Evolutionary conservation across 768 basidiomycete species (phyloP), one percentile per base, ranked within the genome.

Genomic region (Tricholoma sp.): DNA sequence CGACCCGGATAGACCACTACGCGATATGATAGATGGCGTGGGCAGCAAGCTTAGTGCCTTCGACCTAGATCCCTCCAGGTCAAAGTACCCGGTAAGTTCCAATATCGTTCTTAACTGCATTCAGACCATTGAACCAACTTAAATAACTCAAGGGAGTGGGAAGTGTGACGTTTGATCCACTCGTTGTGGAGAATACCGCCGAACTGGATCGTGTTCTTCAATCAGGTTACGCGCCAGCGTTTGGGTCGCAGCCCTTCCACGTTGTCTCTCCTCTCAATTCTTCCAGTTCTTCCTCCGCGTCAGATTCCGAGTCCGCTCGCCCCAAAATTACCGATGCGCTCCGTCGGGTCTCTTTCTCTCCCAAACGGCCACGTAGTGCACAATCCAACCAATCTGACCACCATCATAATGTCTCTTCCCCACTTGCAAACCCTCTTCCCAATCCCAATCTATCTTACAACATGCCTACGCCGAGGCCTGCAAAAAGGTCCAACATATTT

Each of bases 1-100:
- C 60, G 91, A 94, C 67, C 91, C 91, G 3, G 91, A 94, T 32
- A 77, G 91, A 19, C 88, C 89, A 0, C 69, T 93, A 31, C 79
- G 86, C 59, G 81, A 83, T 22, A 88, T 93, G 68, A 81, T 92
- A 54, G 83, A 80, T 27, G 82, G 82, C 54, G 83, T 81, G 18
- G 77, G 79, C 56, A 77, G 76, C 56, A 79, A 77, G 61, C 71
- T 83, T 59, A 85, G 81, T 67, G 74, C 82, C 61, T 80, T 85
- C 54, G 82, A 83, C 61, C 65, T 72, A 43, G 80, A 85, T 59
- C 72, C 74, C 2, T 80, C 81, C 5, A 76, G 76, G 37, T 82
- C 81, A 7, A 79, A 76, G 69, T 74, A 75, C 54, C 63, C 74
- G 19, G 84, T 84, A 62, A 61, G 81, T 72, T 53, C 7, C 3